A percentile compares a stretch with the other conserved stretches of the same genome.
Evolutionary conservation across 2,329 filamentous ascomycete species (phyloP).

Genomic region (Sordariomycetes sp.): DNA sequence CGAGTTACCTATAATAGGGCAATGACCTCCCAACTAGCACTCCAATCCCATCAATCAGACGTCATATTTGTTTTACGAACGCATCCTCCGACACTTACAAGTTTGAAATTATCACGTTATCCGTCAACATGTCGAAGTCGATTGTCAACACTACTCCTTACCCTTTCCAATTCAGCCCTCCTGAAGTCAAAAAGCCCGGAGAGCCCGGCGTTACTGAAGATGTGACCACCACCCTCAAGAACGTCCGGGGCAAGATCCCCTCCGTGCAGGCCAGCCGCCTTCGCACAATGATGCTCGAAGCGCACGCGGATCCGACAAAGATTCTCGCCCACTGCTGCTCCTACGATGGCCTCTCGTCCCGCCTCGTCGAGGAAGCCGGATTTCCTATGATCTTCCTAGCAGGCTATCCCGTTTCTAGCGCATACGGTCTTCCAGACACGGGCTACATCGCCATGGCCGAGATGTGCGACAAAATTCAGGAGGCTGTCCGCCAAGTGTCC

Average conservation of each 20-base stretch:
- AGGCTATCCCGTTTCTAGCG: constrained; percentile 24
- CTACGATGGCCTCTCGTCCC: constrained; percentile 28
- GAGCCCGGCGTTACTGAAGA: background rate
- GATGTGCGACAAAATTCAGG: constrained; percentile 29
- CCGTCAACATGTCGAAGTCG: constrained; percentile 12
- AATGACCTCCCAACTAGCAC: background rate
- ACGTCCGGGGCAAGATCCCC: constrained; percentile 21
- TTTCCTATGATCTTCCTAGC: constrained; percentile 30
- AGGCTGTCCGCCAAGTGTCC: constrained; percentile 19
- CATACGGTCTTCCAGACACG: constrained; percentile 28
- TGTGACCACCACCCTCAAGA: constrained; percentile 9
- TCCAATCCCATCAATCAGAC: background rate
- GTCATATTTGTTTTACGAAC: background rate
- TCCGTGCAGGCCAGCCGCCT: constrained; percentile 23
- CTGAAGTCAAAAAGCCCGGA: background rate
- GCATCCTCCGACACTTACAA: background rate
- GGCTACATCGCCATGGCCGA: constrained; percentile 34
- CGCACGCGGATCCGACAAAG: constrained; percentile 23
- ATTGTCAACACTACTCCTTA: constrained; percentile 17
- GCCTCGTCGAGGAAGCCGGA: constrained; percentile 28
- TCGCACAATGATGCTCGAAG: constrained; percentile 23
- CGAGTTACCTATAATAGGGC: background rate
- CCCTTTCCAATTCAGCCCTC: constrained; percentile 16
- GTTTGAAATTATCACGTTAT: too few relatives aligned
- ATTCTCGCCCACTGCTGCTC: constrained; percentile 27